Evolutionary conservation across 768 basidiomycete genomes (phyloP).

Genomic region (Clitopilus passeckerianus): DNA sequence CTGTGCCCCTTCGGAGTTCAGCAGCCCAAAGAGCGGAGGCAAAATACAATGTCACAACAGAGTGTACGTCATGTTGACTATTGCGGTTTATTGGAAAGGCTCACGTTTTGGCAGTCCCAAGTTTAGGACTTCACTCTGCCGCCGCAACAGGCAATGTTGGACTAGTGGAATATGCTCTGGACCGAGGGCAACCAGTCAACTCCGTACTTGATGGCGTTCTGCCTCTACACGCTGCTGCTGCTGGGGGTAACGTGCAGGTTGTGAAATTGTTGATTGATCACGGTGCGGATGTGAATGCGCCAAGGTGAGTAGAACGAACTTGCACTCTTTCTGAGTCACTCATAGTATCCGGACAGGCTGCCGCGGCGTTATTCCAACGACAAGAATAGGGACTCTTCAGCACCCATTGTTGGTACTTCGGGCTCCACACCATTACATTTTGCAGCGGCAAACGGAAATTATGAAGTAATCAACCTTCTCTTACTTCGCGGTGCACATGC

Average conservation of each 20-base stretch:
- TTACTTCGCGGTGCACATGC: constrained; percentile 83
- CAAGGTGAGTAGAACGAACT: constrained; percentile 50
- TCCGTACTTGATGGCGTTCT: constrained; percentile 94
- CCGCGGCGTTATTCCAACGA: constrained; percentile 73
- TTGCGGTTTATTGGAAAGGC: neutral
- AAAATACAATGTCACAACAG: constrained; percentile 55
- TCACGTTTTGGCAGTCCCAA: constrained; percentile 48
- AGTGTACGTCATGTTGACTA: constrained; percentile 35
- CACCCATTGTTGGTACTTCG: constrained; percentile 74
- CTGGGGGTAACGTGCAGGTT: constrained; percentile 85
- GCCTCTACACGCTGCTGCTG: constrained; percentile 93
- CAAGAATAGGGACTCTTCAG: constrained; percentile 57
- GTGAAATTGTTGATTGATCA: constrained; percentile 85
- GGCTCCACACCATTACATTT: constrained; percentile 96
- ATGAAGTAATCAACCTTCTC: constrained; percentile 68
- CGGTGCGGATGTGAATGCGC: constrained; percentile 98
- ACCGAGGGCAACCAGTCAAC: constrained; percentile 94
- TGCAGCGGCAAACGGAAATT: constrained; percentile 93
- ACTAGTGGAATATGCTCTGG: constrained; percentile 88
- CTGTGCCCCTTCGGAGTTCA: constrained; percentile 42
- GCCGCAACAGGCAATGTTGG: constrained; percentile 86
- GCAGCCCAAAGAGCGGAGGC: constrained; percentile 42
- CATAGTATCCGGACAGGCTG: constrained; percentile 36
- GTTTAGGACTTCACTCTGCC: constrained; percentile 72
- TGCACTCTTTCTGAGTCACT: constrained; percentile 5